phyloP scores from a whole-genome alignment of 1,284 basidiomycete genomes.

The Porogramme epimiltina region DNA sequence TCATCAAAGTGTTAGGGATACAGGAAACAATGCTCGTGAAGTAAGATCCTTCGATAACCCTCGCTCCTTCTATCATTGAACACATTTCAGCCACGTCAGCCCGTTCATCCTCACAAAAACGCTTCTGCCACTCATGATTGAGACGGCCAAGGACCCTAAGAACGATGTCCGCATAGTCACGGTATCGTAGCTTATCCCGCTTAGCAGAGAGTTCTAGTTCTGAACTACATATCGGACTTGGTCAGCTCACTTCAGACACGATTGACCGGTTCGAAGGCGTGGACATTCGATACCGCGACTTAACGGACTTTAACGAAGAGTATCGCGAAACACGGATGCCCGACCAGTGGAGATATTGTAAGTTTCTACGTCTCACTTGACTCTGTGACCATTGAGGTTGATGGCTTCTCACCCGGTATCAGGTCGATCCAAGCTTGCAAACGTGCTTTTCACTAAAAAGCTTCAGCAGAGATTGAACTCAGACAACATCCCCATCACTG shows the following conservation, averaged over 20 bases:
- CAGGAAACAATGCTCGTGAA: constrained; percentile 1
- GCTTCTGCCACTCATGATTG: constrained; percentile 49
- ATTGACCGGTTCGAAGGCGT: not conserved
- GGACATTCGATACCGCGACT: constrained; percentile 34
- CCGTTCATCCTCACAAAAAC: constrained; percentile 48
- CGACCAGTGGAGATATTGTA: constrained; percentile 40
- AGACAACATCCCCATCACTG: constrained; percentile 33
- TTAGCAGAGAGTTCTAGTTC: constrained; percentile 15
- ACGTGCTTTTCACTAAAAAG: constrained; percentile 26
- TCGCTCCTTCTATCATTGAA: not conserved
- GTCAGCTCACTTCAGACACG: constrained; percentile 8
- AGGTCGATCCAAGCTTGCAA: constrained; percentile 16
- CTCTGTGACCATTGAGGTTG: not conserved
- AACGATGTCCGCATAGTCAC: constrained; percentile 54
- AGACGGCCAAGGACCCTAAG: constrained; percentile 43
- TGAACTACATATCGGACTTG: constrained; percentile 21
- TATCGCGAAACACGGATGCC: constrained; percentile 29
- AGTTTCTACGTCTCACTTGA: constrained; percentile 11
- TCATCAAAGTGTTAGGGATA: not conserved
- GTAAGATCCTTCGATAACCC: not conserved
- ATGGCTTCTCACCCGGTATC: not conserved
- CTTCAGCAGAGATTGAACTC: constrained; percentile 30
- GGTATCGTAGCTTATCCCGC: constrained; percentile 29
- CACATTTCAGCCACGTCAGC: constrained; percentile 42
- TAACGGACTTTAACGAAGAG: constrained; percentile 43